Conservation (phyloP, 148 eudicot species). For the Rhododendron kiyosumense region DNA sequence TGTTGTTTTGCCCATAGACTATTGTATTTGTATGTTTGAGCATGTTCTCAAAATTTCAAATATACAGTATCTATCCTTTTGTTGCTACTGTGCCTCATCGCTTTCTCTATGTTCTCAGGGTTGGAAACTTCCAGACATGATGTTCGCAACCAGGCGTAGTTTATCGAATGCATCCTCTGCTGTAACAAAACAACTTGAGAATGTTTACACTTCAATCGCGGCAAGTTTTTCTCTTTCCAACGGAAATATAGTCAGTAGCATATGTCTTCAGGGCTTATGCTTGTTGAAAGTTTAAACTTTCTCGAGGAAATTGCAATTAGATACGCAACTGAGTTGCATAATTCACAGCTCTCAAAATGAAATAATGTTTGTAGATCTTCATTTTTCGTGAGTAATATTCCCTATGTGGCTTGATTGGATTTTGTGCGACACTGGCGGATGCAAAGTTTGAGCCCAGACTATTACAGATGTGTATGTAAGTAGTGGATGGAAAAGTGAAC, state of each 20-base stretch:
- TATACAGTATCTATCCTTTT: not conserved
- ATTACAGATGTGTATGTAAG: not conserved
- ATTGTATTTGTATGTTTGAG: not conserved
- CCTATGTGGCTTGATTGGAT: not conserved
- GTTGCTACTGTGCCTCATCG: not conserved
- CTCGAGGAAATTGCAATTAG: not conserved
- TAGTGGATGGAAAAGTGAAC: not conserved
- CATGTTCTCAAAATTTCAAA: not conserved
- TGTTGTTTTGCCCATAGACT: not conserved
- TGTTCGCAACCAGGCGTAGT: slow-evolving; percentile 83
- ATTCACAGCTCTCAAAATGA: not conserved
- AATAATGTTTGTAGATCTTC: not conserved
- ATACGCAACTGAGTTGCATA: not conserved
- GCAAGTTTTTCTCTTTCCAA: slow-evolving; percentile 31
- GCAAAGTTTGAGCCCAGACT: not conserved
- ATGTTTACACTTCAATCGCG: slow-evolving; percentile 56
- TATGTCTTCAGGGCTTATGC: not conserved
- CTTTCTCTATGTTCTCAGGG: slow-evolving; percentile 53
- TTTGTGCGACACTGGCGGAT: not conserved
- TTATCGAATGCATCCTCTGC: slow-evolving; percentile 65
- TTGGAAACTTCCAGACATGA: slow-evolving; percentile 78
- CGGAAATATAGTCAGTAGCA: not conserved
- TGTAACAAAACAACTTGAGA: slow-evolving; percentile 64
- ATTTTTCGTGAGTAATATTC: not conserved
- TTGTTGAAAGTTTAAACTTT: not conserved